These are phyloP conservation scores for Talaromyces sp. DNA, from an alignment of 2,329 filamentous ascomycete genomes.

Conservation along the genomic window DNA sequence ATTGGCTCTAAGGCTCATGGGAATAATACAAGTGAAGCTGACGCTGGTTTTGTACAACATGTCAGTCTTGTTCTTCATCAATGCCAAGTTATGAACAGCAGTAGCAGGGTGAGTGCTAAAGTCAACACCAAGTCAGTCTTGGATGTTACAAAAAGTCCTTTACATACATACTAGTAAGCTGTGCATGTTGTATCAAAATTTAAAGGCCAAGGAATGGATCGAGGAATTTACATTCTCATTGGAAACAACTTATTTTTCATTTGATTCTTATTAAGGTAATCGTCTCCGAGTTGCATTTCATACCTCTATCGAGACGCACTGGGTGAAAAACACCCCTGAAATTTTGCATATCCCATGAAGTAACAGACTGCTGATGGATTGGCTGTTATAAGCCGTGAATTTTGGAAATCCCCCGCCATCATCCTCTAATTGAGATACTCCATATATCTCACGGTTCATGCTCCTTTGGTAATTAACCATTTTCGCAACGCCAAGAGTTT, in stretches of 20 bases:
- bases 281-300: not conserved
- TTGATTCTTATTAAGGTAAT: not conserved
- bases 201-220: too few relatives aligned
- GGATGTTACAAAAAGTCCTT: too few relatives aligned
- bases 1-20: not conserved
- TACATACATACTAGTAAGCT: too few relatives aligned
- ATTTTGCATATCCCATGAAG: constrained; percentile 21
- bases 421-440: constrained; percentile 21
- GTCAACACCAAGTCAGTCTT: too few relatives aligned
- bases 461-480: constrained; percentile 22
- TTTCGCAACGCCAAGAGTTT: constrained; percentile 21
- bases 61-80: too few relatives aligned
- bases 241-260: too few relatives aligned
- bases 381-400: constrained; percentile 28
- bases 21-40: not conserved
- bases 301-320: constrained; percentile 8
- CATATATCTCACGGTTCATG: constrained; percentile 20
- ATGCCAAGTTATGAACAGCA: too few relatives aligned
- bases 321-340: constrained; percentile 14
- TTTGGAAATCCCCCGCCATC: constrained; percentile 28
- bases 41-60: not conserved
- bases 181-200: too few relatives aligned
- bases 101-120: too few relatives aligned
- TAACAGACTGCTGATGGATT: constrained; percentile 21
- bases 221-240: too few relatives aligned